Evolutionary conservation across 345 rosid species (phyloP), one percentile per base, ranked within the genome.

Genomic region (Aethionema arabicum): DNA sequence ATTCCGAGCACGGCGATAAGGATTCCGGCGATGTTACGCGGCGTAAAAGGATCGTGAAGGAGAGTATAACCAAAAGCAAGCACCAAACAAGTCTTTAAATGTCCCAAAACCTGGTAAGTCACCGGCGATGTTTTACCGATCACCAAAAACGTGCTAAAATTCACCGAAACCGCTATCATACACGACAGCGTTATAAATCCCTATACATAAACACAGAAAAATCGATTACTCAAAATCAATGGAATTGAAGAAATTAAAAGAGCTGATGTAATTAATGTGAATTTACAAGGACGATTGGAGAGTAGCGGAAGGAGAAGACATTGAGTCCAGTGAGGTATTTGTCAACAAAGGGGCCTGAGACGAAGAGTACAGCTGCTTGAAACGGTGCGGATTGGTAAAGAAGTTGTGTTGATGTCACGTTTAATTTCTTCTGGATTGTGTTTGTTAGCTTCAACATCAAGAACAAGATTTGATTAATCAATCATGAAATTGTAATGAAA

Each of bases 81-180:
- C 35, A 93, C 91, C 49, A 93, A 85, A 67, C 99, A 93, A 3
- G 99, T 93, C 65, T 93, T 93, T 61, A 93, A 85, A 70, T 93
- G 99, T 5, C 99, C 99, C 11, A 93, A 86, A 59, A 93, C 99
- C 82, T 93, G 99, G 61, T 93, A 93, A 33, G 99, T 90, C 21
- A 93, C 96, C 0, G 99, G 99, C 2, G 99, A 93, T 52, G 99
- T 93, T 79, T 90, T 93, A n/a, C 99, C 99, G 35, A 93, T 87
- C 29, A 93, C 99, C 82, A 93, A 73, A 72, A 93, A 93, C 3
- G 99, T 93, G 70, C 99, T 93, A 66, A 93, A 93, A 81, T 93
- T 93, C 63, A 93, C 99, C 4, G 96, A 70, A 42, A 93, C 99
- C n/a, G 99, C 73, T 67, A 93, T 90, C 16, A 90, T 13, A 68